A percentile compares a stretch with the other conserved stretches of the same genome.
phyloP scores from a whole-genome alignment of 2,329 filamentous ascomycete species.

The Colletotrichum lupini region DNA sequence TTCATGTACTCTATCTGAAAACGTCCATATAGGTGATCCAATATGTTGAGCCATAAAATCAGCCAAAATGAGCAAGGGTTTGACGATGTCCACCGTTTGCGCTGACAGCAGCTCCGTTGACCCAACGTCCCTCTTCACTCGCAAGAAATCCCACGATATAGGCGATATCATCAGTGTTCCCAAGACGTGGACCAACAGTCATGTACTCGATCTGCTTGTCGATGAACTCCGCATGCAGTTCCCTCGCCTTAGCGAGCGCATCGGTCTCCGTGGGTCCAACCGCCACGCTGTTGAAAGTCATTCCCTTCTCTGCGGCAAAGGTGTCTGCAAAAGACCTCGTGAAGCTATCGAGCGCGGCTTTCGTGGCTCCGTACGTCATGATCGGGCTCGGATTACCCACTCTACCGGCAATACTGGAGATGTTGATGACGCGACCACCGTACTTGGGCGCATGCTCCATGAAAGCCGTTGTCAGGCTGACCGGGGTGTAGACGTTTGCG shows the following conservation, averaged over 20 bases:
- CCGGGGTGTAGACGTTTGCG: constrained; percentile 17
- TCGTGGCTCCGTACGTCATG: constrained; percentile 44
- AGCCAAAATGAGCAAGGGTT: not conserved
- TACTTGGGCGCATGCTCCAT: constrained; percentile 40
- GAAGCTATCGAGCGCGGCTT: constrained; percentile 45
- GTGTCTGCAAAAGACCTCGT: constrained; percentile 44
- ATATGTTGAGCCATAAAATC: not conserved
- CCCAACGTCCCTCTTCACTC: constrained; percentile 19
- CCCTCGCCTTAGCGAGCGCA: not conserved
- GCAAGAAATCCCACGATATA: constrained; percentile 20
- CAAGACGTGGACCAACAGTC: constrained; percentile 1
- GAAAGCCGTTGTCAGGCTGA: constrained; percentile 45
- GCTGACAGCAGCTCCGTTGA: constrained; percentile 10
- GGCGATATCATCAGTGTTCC: constrained; percentile 6
- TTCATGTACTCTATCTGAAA: no score
- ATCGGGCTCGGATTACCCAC: not conserved
- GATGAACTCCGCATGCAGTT: not conserved
- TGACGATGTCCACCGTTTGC: constrained; percentile 9
- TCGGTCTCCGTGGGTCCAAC: constrained; percentile 42
- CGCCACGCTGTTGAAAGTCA: constrained; percentile 45
- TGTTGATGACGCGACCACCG: constrained; percentile 14
- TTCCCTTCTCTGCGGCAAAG: constrained; percentile 40
- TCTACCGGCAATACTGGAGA: not conserved
- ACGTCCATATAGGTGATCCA: not conserved
- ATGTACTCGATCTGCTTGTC: not conserved